phyloP scores from a whole-genome alignment of 768 basidiomycete genomes.

The Trametes villosa region DNA sequence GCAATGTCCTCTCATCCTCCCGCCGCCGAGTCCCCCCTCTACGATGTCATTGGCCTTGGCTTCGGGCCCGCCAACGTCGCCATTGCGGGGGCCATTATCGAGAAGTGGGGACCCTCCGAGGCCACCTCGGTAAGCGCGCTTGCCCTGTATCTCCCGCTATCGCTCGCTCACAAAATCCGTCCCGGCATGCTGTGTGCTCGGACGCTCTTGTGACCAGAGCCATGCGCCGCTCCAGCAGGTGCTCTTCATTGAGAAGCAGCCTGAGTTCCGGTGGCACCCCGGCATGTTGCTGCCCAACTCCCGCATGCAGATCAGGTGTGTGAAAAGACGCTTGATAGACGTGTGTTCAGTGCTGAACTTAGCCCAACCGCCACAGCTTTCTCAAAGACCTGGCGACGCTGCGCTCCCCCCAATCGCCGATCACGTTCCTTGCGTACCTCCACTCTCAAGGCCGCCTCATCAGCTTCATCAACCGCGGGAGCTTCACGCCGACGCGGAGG shows the following conservation, averaged over 20 bases:
- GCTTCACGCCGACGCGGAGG: conserved; percentile 53
- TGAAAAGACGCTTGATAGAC: not conserved
- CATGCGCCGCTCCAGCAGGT: conserved; percentile 34
- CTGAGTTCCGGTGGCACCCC: conserved; percentile 56
- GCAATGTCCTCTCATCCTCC: conserved; percentile 6
- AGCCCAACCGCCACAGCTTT: conserved; percentile 39
- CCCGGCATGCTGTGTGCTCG: not conserved
- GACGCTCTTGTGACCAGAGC: conserved; percentile 11
- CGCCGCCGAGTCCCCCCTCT: conserved; percentile 21
- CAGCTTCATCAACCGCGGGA: conserved; percentile 57
- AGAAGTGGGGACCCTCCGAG: conserved; percentile 38
- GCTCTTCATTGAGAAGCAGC: conserved; percentile 54
- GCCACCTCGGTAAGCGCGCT: conserved; percentile 18
- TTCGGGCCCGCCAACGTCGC: conserved; percentile 60
- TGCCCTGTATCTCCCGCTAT: conserved; percentile 4
- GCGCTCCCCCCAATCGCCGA: conserved; percentile 52
- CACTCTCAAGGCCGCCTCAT: conserved; percentile 52
- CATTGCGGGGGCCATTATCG: conserved; percentile 52
- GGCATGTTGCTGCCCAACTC: conserved; percentile 57
- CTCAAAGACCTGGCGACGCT: conserved; percentile 60
- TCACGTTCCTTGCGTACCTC: conserved; percentile 58
- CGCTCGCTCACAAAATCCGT: not conserved
- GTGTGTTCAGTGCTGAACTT: conserved; percentile 5
- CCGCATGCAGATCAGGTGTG: conserved; percentile 57
- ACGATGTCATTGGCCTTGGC: conserved; percentile 54